These are phyloP conservation scores for Colletotrichum sp. DNA, from an alignment of 2,329 filamentous ascomycete species.

Conservation along the genomic window DNA sequence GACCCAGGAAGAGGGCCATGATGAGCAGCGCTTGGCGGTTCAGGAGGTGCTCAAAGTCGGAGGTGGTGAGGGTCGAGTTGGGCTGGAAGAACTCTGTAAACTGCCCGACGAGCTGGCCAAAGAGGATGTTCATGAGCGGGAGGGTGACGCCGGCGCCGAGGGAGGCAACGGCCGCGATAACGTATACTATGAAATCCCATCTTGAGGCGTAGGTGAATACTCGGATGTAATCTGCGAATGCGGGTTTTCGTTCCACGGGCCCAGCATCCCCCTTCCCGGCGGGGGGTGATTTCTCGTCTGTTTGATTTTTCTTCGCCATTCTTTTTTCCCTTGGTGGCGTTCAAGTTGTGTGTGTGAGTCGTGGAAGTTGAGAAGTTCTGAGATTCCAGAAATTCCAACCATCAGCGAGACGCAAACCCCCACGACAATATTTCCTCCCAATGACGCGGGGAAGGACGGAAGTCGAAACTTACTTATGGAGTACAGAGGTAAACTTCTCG, in stretches of 20 bases:
- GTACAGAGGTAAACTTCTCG: not conserved
- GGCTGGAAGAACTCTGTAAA: slow-evolving; percentile 30
- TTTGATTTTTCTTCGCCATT: not conserved
- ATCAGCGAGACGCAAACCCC: not conserved
- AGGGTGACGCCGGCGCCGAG: slow-evolving; percentile 36
- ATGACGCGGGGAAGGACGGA: not conserved
- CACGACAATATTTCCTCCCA: not conserved
- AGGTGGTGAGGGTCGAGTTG: slow-evolving; percentile 28
- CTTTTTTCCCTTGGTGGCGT: not conserved
- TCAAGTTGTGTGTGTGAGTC: not conserved
- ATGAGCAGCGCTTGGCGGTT: slow-evolving; percentile 54
- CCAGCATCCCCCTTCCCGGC: not conserved
- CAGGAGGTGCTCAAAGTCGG: slow-evolving; percentile 19
- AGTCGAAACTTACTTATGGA: not conserved
- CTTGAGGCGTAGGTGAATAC: slow-evolving; percentile 34
- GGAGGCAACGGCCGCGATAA: slow-evolving; percentile 32
- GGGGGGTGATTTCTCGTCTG: not conserved
- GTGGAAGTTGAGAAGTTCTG: not conserved
- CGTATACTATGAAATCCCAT: slow-evolving; percentile 35
- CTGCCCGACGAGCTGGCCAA: slow-evolving; percentile 33
- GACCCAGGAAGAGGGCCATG: slow-evolving; percentile 72
- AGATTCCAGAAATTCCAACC: not conserved
- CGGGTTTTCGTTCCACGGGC: not conserved
- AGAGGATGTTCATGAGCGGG: slow-evolving; percentile 42
- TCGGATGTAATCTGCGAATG: slow-evolving; percentile 20